Evolutionary conservation across 164 flowering plant genomes (phyloP).

Genomic region (Platanus orientalis): DNA sequence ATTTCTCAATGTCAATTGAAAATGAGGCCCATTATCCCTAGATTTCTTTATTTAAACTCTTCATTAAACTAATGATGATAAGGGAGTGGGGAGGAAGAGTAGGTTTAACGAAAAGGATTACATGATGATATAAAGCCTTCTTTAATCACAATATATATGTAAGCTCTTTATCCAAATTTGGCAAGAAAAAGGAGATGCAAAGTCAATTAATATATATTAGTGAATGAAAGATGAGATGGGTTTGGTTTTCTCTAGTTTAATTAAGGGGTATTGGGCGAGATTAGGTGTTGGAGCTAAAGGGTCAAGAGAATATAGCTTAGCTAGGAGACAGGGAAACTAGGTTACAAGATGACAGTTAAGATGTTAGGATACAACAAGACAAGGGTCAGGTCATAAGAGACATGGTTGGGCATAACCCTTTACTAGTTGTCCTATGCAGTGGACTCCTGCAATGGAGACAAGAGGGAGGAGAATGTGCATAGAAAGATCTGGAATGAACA

Average conservation of each 20-base stretch:
- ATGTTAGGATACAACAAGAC: background rate
- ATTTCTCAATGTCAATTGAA: conserved; percentile 9
- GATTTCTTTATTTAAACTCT: conserved; percentile 2
- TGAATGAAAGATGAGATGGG: background rate
- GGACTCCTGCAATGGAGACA: conserved; percentile 11
- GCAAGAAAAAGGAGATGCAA: conserved; percentile 5
- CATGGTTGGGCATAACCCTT: conserved; percentile 12
- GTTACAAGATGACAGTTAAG: conserved; percentile 1
- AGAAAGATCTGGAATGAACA: too few species aligned
- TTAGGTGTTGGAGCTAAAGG: background rate
- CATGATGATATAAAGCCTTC: too few species aligned
- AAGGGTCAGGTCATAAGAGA: background rate
- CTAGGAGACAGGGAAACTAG: conserved; percentile 4
- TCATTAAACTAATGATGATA: background rate
- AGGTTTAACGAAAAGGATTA: too few species aligned
- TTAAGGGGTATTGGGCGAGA: background rate
- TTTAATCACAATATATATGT: too few species aligned
- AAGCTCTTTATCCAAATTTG: background rate
- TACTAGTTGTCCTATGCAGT: conserved; percentile 1
- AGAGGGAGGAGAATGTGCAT: background rate
- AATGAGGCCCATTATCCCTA: conserved; percentile 4
- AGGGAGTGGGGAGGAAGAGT: background rate
- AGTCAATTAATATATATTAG: conserved; percentile 11
- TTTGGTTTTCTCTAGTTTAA: too few species aligned
- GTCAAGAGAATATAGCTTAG: background rate